Percentiles rank a stretch among this genome's conserved stretches.
These are phyloP conservation scores for Verbascum thapsus DNA, from an alignment of 257 asterid genomes.

Conservation along the genomic window DNA sequence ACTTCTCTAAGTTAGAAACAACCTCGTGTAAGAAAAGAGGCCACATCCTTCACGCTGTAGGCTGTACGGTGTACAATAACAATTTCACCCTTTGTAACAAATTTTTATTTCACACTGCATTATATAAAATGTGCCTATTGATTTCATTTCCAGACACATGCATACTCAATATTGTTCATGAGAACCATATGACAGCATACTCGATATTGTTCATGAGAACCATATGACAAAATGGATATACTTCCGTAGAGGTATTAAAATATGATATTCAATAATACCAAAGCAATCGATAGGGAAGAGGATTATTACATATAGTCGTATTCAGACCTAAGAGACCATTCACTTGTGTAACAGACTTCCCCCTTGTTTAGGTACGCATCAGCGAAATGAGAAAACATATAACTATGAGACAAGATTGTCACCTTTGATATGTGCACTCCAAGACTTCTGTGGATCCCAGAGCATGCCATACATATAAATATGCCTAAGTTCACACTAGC, in stretches of 20 bases:
- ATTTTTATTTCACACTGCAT: too few relatives aligned
- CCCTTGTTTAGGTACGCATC: not conserved
- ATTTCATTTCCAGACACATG: not conserved
- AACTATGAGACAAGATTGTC: conserved; percentile 28
- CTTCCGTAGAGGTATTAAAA: not conserved
- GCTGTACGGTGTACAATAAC: too few relatives aligned
- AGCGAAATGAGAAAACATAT: conserved; percentile 15
- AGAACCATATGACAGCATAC: conserved; percentile 6
- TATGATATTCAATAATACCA: conserved; percentile 2
- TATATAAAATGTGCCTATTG: not conserved
- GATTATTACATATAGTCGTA: too few relatives aligned
- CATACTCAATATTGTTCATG: not conserved
- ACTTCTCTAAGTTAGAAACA: too few relatives aligned
- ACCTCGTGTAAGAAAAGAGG: not conserved
- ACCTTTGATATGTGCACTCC: conserved; percentile 99
- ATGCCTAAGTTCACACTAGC: conserved; percentile 99
- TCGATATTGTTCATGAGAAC: not conserved
- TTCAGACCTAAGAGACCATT: not conserved
- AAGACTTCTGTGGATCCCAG: conserved; percentile 99
- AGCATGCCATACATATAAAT: conserved; percentile 98
- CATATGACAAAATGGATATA: not conserved
- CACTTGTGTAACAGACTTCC: not conserved
- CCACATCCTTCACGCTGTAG: not conserved
- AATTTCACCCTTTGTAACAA: too few relatives aligned
- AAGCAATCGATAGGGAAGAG: not conserved